Evolutionary conservation across 1,284 basidiomycete species (phyloP).

Genomic region (Xerocomus minutiporus): DNA sequence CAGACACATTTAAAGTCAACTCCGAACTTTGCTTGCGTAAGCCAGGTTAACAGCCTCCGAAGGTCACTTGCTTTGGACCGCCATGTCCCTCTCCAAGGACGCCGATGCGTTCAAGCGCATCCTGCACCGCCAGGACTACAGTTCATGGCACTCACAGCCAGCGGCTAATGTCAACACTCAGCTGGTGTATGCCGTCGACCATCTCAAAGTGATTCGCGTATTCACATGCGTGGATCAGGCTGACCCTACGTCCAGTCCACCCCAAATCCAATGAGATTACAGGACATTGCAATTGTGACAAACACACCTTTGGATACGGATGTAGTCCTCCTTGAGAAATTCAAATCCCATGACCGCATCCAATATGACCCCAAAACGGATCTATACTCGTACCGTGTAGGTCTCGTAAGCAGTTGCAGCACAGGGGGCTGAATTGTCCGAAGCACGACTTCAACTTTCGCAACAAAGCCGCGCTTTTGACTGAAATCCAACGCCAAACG

Average conservation of each 20-base stretch:
- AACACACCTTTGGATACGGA: conserved; percentile 74
- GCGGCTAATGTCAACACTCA: conserved; percentile 82
- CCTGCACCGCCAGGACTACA: conserved; percentile 58
- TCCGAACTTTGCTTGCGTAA: conserved; percentile 31
- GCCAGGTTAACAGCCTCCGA: neutral
- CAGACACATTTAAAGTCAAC: conserved; percentile 16
- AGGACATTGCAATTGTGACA: conserved; percentile 79
- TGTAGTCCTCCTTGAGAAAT: conserved; percentile 67
- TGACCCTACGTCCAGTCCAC: conserved; percentile 45
- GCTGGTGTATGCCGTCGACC: conserved; percentile 77
- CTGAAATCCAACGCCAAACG: conserved; percentile 76
- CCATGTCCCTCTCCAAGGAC: conserved; percentile 64
- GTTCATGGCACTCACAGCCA: conserved; percentile 82
- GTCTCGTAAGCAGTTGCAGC: conserved; percentile 12
- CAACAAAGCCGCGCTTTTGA: conserved; percentile 76
- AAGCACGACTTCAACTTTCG: conserved; percentile 86
- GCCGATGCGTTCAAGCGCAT: conserved; percentile 62
- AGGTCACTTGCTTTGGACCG: conserved; percentile 4
- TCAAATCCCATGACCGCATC: conserved; percentile 76
- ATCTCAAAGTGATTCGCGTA: conserved; percentile 56
- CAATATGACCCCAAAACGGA: conserved; percentile 78
- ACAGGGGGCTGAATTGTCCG: conserved; percentile 7
- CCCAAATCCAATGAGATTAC: conserved; percentile 76
- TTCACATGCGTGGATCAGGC: conserved; percentile 4
- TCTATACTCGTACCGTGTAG: conserved; percentile 76